phyloP scores from a whole-genome alignment of 371 early-diverging fungal species.

The Lichtheimia ramosa region DNA sequence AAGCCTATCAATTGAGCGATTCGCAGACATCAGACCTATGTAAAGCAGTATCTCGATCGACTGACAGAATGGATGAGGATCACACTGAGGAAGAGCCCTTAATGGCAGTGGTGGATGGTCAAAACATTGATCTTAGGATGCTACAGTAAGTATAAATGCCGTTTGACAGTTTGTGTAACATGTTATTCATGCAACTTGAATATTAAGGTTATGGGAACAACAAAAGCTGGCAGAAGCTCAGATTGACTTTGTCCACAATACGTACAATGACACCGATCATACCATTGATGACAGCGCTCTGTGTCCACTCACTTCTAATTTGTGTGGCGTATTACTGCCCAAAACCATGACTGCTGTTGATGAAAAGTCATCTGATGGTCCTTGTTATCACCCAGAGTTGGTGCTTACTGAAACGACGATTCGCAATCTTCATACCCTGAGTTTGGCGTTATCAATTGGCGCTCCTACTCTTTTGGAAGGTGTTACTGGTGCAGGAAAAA shows the following conservation, averaged over 20 bases:
- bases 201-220: slow-evolving; percentile 42
- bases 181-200: no score
- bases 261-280: slow-evolving; percentile 23
- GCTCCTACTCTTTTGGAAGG: slow-evolving; percentile 94
- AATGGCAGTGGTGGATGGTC: slow-evolving; percentile 29
- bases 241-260: slow-evolving; percentile 34
- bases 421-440: slow-evolving; percentile 73
- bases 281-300: slow-evolving; percentile 45
- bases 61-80: slow-evolving; percentile 10
- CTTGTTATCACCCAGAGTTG: slow-evolving; percentile 39
- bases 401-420: slow-evolving; percentile 76
- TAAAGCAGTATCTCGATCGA: slow-evolving; percentile 15
- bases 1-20: slow-evolving; percentile 56
- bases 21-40: slow-evolving; percentile 32
- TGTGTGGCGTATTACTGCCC: slow-evolving; percentile 66
- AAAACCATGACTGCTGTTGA: slow-evolving; percentile 26
- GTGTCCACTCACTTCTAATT: slow-evolving; percentile 56
- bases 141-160: slow-evolving; percentile 28
- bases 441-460: slow-evolving; percentile 82
- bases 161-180: neutral
- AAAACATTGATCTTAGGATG: slow-evolving; percentile 44
- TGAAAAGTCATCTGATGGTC: slow-evolving; percentile 4
- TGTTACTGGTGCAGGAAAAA: slow-evolving; percentile 95
- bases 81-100: slow-evolving; percentile 35
- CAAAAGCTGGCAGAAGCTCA: slow-evolving; percentile 41